Percentiles rank a stretch among this genome's conserved stretches.
Evolutionary conservation across 202 grass and related monocot species (phyloP).

Genomic region (Saccharum hybrid): DNA sequence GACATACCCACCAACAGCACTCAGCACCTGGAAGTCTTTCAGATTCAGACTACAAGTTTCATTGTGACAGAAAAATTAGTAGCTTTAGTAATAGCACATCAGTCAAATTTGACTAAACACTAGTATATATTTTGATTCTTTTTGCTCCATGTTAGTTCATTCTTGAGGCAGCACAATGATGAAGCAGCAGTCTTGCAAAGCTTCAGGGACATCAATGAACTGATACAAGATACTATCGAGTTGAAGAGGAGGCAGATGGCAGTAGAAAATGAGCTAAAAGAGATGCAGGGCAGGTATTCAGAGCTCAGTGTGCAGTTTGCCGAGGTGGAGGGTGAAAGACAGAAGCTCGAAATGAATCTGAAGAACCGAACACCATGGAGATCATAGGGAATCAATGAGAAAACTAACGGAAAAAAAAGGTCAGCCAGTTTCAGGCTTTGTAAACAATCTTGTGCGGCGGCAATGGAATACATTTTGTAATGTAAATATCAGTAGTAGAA

Average conservation of each 20-base stretch:
- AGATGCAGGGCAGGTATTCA: conserved; percentile 89
- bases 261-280: conserved; percentile 73
- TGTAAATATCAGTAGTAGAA: neutral
- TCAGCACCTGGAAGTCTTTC: too few relatives aligned
- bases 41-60: neutral
- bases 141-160: conserved; percentile 54
- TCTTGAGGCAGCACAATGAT: conserved; percentile 88
- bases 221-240: conserved; percentile 88
- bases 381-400: conserved; percentile 47
- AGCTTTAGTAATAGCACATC: neutral
- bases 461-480: too few relatives aligned
- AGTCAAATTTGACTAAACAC: too few relatives aligned
- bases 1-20: too few relatives aligned
- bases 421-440: conserved; percentile 14
- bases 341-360: conserved; percentile 71
- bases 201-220: conserved; percentile 95
- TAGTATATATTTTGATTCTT: too few relatives aligned
- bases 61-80: too few relatives aligned
- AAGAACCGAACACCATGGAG: conserved; percentile 55
- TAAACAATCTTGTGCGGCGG: neutral
- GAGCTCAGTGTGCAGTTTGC: conserved; percentile 97
- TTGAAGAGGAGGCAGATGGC: conserved; percentile 55
- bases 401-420: neutral
- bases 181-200: conserved; percentile 77
- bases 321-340: conserved; percentile 85